A percentile compares a stretch with the other conserved stretches of the same genome.
phyloP scores from a whole-genome alignment of 2,329 filamentous ascomycete genomes.

The Cercospora berteroae region DNA sequence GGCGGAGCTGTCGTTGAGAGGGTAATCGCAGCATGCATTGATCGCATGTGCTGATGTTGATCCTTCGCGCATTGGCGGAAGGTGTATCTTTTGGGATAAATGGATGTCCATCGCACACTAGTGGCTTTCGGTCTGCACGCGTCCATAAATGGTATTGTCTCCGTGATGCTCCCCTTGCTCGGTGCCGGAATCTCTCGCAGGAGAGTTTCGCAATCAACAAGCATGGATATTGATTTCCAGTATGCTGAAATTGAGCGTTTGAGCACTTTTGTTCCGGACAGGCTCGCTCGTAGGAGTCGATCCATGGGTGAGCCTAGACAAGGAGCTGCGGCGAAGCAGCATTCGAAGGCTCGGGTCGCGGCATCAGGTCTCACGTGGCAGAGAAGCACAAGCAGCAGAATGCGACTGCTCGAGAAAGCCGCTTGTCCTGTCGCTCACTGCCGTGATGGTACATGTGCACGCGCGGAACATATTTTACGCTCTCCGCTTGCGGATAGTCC shows the following conservation, averaged over 20 bases:
- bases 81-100: not conserved
- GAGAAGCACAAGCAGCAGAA: not conserved
- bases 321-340: not conserved
- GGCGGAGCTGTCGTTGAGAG: not conserved
- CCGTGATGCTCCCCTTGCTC: not conserved
- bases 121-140: not conserved
- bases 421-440: not conserved
- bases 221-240: constrained; percentile 3
- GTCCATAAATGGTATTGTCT: not conserved
- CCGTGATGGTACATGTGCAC: not conserved
- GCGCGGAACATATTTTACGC: not conserved
- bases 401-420: not conserved
- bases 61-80: not conserved
- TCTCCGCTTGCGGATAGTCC: not conserved
- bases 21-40: not conserved
- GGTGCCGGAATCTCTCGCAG: not conserved
- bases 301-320: not conserved
- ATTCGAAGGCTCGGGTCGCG: not conserved
- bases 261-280: not conserved
- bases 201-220: not conserved
- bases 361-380: not conserved
- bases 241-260: not conserved
- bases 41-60: not conserved
- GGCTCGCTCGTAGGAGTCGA: not conserved
- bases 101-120: not conserved